Evolutionary conservation across 805 yeast species (phyloP).

Genomic region (Candida stauntonica): DNA sequence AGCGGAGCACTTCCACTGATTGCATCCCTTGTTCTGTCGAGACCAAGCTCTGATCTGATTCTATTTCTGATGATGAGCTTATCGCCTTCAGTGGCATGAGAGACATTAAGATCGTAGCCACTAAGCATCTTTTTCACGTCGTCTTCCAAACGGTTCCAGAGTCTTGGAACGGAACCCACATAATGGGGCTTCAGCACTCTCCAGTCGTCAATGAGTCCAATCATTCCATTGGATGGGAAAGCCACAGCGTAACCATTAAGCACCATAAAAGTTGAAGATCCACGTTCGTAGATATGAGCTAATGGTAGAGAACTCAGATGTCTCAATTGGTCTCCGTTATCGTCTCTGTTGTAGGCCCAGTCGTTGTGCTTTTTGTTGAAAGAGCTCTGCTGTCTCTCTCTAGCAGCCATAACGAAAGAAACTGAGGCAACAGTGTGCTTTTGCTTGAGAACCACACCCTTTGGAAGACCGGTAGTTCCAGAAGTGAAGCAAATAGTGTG

Average conservation of each 20-base stretch:
- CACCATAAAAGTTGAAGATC: constrained; percentile 23
- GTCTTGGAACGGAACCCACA: constrained; percentile 50
- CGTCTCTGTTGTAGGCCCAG: constrained; percentile 7
- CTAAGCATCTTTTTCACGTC: constrained; percentile 34
- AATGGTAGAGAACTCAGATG: constrained; percentile 45
- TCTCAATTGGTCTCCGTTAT: constrained; percentile 26
- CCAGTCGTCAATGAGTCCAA: constrained; percentile 46
- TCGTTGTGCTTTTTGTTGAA: constrained; percentile 6
- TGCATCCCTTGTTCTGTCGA: constrained; percentile 31
- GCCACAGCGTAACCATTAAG: constrained; percentile 30
- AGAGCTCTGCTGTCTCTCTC: constrained; percentile 2
- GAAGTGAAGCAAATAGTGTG: constrained; percentile 56
- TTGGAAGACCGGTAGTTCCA: constrained; percentile 62
- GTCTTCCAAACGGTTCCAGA: constrained; percentile 48
- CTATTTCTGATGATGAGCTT: constrained; percentile 26
- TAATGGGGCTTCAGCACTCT: constrained; percentile 40
- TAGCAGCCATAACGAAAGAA: constrained; percentile 2
- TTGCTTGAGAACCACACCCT: constrained; percentile 52
- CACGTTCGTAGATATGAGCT: constrained; percentile 49
- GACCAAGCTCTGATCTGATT: constrained; percentile 32
- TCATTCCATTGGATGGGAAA: constrained; percentile 42
- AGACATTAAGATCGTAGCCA: constrained; percentile 5
- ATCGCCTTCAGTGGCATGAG: constrained; percentile 28
- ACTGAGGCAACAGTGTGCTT: constrained; percentile 38
- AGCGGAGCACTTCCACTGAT: constrained; percentile 59